phyloP scores from a whole-genome alignment of 768 basidiomycete genomes.

The Rossbeevera mucosa region DNA sequence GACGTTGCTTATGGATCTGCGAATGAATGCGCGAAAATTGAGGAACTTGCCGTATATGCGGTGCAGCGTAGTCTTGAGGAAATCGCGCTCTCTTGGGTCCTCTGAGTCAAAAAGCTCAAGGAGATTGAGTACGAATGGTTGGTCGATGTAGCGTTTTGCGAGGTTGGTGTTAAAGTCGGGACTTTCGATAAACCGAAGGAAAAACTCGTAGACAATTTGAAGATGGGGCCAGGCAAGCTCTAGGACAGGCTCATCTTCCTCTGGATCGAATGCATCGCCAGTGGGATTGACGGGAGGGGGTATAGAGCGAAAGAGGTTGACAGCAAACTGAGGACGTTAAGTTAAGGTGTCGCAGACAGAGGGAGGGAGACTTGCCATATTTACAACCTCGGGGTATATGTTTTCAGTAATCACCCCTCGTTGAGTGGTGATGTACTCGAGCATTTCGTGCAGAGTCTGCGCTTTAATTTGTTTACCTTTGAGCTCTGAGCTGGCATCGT shows the following conservation, averaged over 20 bases:
- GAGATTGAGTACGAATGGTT: slow-evolving; percentile 90
- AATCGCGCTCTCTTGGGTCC: slow-evolving; percentile 97
- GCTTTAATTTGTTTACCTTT: slow-evolving; percentile 99
- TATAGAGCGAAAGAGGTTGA: slow-evolving; percentile 98
- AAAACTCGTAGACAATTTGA: slow-evolving; percentile 99
- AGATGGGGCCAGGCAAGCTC: slow-evolving; percentile 99
- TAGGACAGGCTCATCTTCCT: slow-evolving; percentile 98
- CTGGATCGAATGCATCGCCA: slow-evolving; percentile 98
- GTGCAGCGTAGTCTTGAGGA: slow-evolving; percentile 97
- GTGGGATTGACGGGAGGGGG: slow-evolving; percentile 98
- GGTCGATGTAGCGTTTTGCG: slow-evolving; percentile 97
- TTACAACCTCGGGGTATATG: slow-evolving; percentile 98
- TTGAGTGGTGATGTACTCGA: slow-evolving; percentile 98
- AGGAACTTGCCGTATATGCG: slow-evolving; percentile 99
- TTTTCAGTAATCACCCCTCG: slow-evolving; percentile 93
- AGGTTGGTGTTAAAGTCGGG: slow-evolving; percentile 98
- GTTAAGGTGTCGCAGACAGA: slow-evolving; percentile 1
- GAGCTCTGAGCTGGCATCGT: slow-evolving; percentile 92
- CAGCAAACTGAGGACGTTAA: slow-evolving; percentile 67
- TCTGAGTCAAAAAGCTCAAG: slow-evolving; percentile 98
- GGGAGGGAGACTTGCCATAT: slow-evolving; percentile 73
- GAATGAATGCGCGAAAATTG: slow-evolving; percentile 96
- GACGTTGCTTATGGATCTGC: slow-evolving; percentile 98
- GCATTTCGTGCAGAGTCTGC: slow-evolving; percentile 95
- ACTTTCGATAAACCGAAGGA: slow-evolving; percentile 96